Conservation (phyloP, 2,329 filamentous ascomycete species). For the Neonectria faginata region DNA sequence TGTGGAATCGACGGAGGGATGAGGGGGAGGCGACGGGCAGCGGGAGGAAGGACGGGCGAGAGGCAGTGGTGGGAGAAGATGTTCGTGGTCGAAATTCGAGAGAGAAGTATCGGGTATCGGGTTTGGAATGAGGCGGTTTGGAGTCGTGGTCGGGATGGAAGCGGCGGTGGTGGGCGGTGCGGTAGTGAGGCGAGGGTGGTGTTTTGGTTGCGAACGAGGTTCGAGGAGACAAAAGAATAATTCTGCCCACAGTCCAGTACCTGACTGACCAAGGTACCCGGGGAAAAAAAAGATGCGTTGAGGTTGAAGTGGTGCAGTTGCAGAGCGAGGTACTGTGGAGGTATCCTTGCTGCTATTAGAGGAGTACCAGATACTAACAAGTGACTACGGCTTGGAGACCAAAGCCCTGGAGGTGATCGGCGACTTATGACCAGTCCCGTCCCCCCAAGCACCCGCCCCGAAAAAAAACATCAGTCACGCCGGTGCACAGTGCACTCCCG, state of each 20-base stretch:
- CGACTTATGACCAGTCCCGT: conserved; percentile 1
- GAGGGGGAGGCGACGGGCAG: conserved; percentile 24
- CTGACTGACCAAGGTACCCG: background rate
- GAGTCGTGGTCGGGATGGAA: conserved; percentile 6
- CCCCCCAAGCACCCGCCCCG: background rate
- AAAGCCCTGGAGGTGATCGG: conserved; percentile 19
- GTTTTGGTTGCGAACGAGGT: conserved; percentile 29
- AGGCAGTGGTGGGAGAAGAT: background rate
- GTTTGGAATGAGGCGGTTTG: conserved; percentile 6
- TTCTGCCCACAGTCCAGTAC: conserved; percentile 17
- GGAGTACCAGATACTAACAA: conserved; percentile 2
- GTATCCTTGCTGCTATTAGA: conserved; percentile 7
- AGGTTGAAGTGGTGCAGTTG: conserved; percentile 17
- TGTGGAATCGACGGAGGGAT: conserved; percentile 14
- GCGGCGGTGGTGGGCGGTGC: conserved; percentile 17
- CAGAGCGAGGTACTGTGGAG: conserved; percentile 10
- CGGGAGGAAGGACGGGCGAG: conserved; percentile 12
- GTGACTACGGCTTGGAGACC: conserved; percentile 11
- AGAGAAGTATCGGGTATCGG: conserved; percentile 22
- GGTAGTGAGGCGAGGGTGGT: conserved; percentile 26
- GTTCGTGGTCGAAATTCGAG: conserved; percentile 14
- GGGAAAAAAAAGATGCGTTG: conserved; percentile 27
- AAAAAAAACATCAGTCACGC: conserved; percentile 7
- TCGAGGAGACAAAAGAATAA: conserved; percentile 32
- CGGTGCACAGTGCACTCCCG: conserved; percentile 1